Percentiles rank a stretch among this genome's conserved stretches.
Conservation (phyloP, 2,329 filamentous ascomycete genomes). For the Tolypocladium inflatum region DNA sequence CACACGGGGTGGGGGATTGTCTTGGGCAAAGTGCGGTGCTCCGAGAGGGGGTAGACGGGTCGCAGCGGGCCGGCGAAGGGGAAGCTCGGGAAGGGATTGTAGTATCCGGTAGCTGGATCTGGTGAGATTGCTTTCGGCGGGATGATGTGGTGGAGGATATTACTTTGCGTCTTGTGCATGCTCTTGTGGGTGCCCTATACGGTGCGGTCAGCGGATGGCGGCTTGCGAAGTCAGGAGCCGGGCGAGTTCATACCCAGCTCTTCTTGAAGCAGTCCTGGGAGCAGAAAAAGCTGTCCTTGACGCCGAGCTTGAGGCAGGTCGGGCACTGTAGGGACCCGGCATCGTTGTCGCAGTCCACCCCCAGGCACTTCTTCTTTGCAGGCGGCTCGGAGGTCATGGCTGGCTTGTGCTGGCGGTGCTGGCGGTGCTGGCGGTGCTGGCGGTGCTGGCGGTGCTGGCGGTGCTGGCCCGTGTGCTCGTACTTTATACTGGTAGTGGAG, state of each 20-base stretch:
- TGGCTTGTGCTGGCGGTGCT: constrained; percentile 2
- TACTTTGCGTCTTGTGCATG: constrained; percentile 61
- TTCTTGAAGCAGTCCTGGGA: constrained; percentile 98
- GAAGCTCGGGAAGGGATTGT: constrained; percentile 88
- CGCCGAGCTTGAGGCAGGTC: constrained; percentile 82
- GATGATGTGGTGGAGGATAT: constrained; percentile 64
- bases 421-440: background rate
- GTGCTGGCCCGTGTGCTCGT: background rate
- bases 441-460: background rate
- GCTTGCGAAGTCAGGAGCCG: background rate
- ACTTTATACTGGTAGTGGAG: background rate
- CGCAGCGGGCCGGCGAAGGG: constrained; percentile 72
- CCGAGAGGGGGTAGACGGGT: constrained; percentile 79
- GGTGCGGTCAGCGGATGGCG: constrained; percentile 6
- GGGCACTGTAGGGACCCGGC: constrained; percentile 85
- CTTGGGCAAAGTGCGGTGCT: constrained; percentile 63
- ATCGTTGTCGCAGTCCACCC: constrained; percentile 77
- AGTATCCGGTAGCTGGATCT: constrained; percentile 80
- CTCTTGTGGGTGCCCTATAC: constrained; percentile 67
- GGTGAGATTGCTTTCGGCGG: constrained; percentile 79
- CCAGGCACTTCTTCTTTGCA: constrained; percentile 62
- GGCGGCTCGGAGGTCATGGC: constrained; percentile 40
- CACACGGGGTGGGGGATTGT: constrained; percentile 82
- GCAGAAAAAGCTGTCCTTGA: constrained; percentile 90
- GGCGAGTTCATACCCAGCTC: constrained; percentile 69